Evolutionary conservation across 2,329 filamentous ascomycete genomes (phyloP).

Genomic region (Sarocladium kiliense): DNA sequence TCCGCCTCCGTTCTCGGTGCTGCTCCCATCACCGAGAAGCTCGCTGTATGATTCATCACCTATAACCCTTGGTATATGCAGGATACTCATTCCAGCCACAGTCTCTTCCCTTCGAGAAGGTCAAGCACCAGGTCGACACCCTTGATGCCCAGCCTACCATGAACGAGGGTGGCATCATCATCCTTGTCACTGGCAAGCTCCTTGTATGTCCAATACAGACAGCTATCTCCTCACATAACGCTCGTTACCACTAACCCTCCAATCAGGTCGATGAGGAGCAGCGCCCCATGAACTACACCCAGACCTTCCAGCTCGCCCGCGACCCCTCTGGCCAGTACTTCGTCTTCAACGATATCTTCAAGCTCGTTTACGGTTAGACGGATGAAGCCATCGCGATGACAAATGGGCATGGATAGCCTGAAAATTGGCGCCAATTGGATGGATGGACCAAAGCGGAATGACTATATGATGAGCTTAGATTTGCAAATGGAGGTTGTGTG

Average conservation of each 20-base stretch:
- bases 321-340: conserved; percentile 67
- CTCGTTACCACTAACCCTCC: conserved; percentile 10
- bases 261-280: conserved; percentile 79
- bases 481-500: not conserved
- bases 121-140: conserved; percentile 72
- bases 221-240: too few relatives aligned
- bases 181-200: conserved; percentile 83
- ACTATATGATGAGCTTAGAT: not conserved
- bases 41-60: conserved; percentile 53
- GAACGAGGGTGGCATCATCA: conserved; percentile 63
- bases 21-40: conserved; percentile 69
- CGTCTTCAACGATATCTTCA: conserved; percentile 94
- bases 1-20: conserved; percentile 60
- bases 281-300: conserved; percentile 84
- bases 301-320: conserved; percentile 79
- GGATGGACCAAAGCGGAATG: not conserved
- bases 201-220: conserved; percentile 63
- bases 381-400: not conserved
- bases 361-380: conserved; percentile 67
- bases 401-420: not conserved
- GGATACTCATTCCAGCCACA: conserved; percentile 28
- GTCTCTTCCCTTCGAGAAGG: conserved; percentile 74
- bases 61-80: conserved; percentile 8
- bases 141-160: conserved; percentile 78
- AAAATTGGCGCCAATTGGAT: not conserved